These are phyloP conservation scores for Colletotrichum lini DNA, from an alignment of 2,329 filamentous ascomycete species.

Conservation along the genomic window DNA sequence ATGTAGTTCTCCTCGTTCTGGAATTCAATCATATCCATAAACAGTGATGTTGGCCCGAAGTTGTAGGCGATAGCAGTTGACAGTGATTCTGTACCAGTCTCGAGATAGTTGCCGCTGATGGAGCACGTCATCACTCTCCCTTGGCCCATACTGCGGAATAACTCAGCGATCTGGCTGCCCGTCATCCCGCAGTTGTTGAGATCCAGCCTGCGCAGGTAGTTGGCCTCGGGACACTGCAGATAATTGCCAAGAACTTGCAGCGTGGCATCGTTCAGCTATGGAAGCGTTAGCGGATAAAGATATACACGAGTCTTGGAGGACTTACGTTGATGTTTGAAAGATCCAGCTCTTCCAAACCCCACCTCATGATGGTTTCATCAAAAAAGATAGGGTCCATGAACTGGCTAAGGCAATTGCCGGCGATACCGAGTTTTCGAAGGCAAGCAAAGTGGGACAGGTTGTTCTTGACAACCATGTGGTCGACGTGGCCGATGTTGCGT, in stretches of 20 bases:
- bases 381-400: slow-evolving; percentile 63
- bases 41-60: slow-evolving; percentile 64
- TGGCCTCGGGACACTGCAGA: slow-evolving; percentile 57
- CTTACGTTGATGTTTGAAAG: slow-evolving; percentile 68
- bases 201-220: slow-evolving; percentile 59
- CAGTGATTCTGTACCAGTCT: slow-evolving; percentile 66
- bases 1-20: slow-evolving; percentile 66
- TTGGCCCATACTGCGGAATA: slow-evolving; percentile 66
- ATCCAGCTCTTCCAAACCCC: slow-evolving; percentile 68
- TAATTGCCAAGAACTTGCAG: slow-evolving; percentile 63
- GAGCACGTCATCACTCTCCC: slow-evolving; percentile 63
- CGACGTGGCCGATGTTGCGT: slow-evolving; percentile 66
- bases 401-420: slow-evolving; percentile 64
- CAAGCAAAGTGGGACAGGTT: slow-evolving; percentile 60
- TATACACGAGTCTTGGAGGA: not conserved
- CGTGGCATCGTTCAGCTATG: slow-evolving; percentile 65
- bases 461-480: slow-evolving; percentile 61
- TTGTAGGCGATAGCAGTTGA: slow-evolving; percentile 63
- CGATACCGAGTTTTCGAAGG: slow-evolving; percentile 65
- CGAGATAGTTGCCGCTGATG: slow-evolving; percentile 67
- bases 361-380: slow-evolving; percentile 57
- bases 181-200: slow-evolving; percentile 68
- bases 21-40: slow-evolving; percentile 72
- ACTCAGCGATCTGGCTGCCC: slow-evolving; percentile 63
- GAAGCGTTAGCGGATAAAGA: slow-evolving; percentile 39